Percentiles rank a stretch among this genome's conserved stretches.
phyloP scores from a whole-genome alignment of 1,139 yeast species.

The Pichia sp. region DNA sequence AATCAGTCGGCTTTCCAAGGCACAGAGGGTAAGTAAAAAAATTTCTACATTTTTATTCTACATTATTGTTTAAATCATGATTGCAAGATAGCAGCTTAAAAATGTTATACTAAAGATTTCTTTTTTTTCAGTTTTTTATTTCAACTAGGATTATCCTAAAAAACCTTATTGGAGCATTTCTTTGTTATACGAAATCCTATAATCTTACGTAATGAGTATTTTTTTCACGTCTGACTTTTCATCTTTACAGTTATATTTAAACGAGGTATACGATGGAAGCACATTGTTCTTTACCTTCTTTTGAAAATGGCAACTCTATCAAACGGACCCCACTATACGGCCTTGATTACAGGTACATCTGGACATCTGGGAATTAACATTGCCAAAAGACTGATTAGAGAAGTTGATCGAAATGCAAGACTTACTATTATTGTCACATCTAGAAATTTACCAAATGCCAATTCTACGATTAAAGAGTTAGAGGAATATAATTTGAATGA shows the following conservation, averaged over 20 bases:
- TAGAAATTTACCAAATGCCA: slow-evolving; percentile 76
- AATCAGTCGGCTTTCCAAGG: no score
- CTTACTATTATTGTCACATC: slow-evolving; percentile 82
- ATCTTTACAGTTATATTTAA: not conserved
- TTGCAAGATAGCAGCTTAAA: no score
- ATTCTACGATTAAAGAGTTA: slow-evolving; percentile 61
- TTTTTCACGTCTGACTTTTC: no score
- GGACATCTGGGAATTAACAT: slow-evolving; percentile 82
- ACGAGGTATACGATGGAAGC: not conserved
- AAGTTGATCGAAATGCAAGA: slow-evolving; percentile 41
- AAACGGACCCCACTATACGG: slow-evolving; percentile 30
- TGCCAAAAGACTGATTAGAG: slow-evolving; percentile 67
- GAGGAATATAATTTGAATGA: slow-evolving; percentile 37
- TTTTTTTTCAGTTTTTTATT: no score
- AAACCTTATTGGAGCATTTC: no score
- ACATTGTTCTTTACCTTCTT: not conserved
- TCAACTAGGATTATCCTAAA: no score
- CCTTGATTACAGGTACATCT: slow-evolving; percentile 57
- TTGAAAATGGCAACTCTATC: slow-evolving; percentile 5
- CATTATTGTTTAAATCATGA: no score
- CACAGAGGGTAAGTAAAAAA: no score
- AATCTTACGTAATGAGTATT: no score
- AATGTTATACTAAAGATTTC: no score
- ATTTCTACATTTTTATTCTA: no score
- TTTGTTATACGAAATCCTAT: no score